Evolutionary conservation across 2,329 filamentous ascomycete genomes (phyloP).

Genomic region (Fusarium illudens): DNA sequence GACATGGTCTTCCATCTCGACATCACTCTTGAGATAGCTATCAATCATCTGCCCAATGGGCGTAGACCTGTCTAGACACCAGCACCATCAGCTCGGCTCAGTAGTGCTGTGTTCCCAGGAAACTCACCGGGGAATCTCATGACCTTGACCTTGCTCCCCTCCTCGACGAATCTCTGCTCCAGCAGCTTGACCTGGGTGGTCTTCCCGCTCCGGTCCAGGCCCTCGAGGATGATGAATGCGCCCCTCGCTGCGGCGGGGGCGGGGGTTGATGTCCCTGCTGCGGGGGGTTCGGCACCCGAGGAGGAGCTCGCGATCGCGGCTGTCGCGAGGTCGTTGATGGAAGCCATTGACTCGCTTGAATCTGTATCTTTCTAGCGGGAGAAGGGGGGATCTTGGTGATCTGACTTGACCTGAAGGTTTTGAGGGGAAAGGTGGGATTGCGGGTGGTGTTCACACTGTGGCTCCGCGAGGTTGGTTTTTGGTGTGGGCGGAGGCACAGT

Average conservation of each 20-base stretch:
- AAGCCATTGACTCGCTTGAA: conserved; percentile 48
- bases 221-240: conserved; percentile 84
- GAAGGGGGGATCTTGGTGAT: neutral
- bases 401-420: neutral
- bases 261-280: conserved; percentile 2
- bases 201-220: conserved; percentile 89
- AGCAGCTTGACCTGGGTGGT: conserved; percentile 85
- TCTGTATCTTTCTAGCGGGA: neutral
- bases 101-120: neutral
- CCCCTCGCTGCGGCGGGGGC: conserved; percentile 53
- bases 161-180: conserved; percentile 60
- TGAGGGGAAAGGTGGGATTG: neutral
- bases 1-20: conserved; percentile 83
- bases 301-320: conserved; percentile 57
- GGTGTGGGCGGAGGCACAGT: neutral
- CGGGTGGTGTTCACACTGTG: neutral
- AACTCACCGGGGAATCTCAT: conserved; percentile 67
- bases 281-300: conserved; percentile 1
- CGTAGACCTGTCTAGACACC: conserved; percentile 74
- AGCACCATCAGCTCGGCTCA: conserved; percentile 9
- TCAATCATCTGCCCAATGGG: conserved; percentile 90
- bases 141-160: conserved; percentile 59
- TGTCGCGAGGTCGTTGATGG: conserved; percentile 60
- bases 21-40: conserved; percentile 76
- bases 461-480: neutral